phyloP scores from a whole-genome alignment of 768 basidiomycete genomes.

The Epithele typhae region DNA sequence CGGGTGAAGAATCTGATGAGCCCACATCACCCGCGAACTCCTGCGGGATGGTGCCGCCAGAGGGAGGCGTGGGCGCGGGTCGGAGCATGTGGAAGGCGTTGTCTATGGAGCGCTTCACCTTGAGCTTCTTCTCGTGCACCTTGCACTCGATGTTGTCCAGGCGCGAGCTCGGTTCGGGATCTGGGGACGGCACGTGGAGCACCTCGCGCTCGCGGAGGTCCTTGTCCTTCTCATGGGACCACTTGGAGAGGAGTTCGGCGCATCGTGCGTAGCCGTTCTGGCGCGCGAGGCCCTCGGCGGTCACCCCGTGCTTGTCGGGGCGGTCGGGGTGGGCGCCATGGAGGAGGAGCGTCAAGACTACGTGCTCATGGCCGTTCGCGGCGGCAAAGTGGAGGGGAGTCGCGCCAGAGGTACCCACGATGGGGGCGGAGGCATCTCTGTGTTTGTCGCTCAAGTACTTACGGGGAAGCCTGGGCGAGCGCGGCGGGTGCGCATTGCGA shows the following conservation, averaged over 20 bases:
- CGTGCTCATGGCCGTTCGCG: conserved; percentile 83
- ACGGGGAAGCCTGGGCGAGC: conserved; percentile 52
- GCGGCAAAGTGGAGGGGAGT: conserved; percentile 97
- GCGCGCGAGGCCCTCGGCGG: conserved; percentile 78
- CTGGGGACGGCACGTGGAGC: conserved; percentile 2
- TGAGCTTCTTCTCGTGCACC: conserved; percentile 37
- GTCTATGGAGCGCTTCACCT: conserved; percentile 78
- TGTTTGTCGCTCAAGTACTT: conserved; percentile 70
- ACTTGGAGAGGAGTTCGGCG: conserved; percentile 67
- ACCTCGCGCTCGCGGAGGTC: conserved; percentile 53
- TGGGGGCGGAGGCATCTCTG: conserved; percentile 61
- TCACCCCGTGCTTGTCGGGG: conserved; percentile 88
- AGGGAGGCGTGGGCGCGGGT: conserved; percentile 27
- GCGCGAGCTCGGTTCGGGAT: conserved; percentile 4
- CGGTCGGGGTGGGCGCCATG: conserved; percentile 80
- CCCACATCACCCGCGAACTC: conserved; percentile 3
- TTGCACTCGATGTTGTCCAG: conserved; percentile 14
- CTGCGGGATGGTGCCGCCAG: conserved; percentile 7
- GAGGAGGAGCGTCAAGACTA: conserved; percentile 76
- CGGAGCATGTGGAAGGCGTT: conserved; percentile 52
- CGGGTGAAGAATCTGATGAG: conserved; percentile 16
- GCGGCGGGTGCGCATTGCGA: background rate
- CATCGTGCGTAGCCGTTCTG: conserved; percentile 79
- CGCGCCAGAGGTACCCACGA: conserved; percentile 80
- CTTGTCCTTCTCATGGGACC: conserved; percentile 57